Percentiles rank a stretch among this genome's conserved stretches.
These are phyloP conservation scores for Fusarium duplospermum DNA, from an alignment of 2,329 filamentous ascomycete genomes.

Conservation along the genomic window DNA sequence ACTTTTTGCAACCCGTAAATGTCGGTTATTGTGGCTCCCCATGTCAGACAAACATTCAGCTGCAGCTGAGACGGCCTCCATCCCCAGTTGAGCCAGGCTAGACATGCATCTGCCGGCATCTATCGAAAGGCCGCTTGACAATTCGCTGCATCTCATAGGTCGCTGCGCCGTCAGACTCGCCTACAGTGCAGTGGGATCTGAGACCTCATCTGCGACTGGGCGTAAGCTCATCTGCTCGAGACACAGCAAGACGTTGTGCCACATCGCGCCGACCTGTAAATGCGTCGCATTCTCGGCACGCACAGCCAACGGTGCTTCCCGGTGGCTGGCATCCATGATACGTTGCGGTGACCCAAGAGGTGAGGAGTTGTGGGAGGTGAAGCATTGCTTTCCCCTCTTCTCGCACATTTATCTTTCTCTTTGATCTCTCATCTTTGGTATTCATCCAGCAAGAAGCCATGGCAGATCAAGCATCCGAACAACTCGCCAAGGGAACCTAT, in stretches of 20 bases:
- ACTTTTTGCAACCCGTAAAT: not conserved
- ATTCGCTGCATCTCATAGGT: slow-evolving; percentile 1
- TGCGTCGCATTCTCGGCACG: not conserved
- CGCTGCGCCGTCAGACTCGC: not conserved
- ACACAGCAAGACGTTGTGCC: not conserved
- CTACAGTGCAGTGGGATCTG: not conserved
- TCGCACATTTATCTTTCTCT: not conserved
- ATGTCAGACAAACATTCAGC: not conserved
- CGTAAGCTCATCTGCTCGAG: not conserved
- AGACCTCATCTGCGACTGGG: not conserved
- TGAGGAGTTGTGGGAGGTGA: not conserved
- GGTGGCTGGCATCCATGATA: not conserved
- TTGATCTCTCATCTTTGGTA: not conserved
- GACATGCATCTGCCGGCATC: not conserved
- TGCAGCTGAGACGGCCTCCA: not conserved
- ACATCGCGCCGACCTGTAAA: not conserved
- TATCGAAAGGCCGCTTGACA: slow-evolving; percentile 2
- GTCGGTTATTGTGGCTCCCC: not conserved
- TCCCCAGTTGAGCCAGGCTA: not conserved
- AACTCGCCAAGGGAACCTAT: slow-evolving; percentile 33
- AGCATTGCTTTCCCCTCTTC: not conserved
- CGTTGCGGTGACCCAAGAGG: not conserved
- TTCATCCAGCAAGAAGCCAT: slow-evolving; percentile 3
- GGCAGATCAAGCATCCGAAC: slow-evolving; percentile 10
- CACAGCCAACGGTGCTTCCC: slow-evolving; percentile 1